These are phyloP conservation scores for Verticillium longisporum DNA, from an alignment of 2,329 filamentous ascomycete genomes.

Conservation along the genomic window DNA sequence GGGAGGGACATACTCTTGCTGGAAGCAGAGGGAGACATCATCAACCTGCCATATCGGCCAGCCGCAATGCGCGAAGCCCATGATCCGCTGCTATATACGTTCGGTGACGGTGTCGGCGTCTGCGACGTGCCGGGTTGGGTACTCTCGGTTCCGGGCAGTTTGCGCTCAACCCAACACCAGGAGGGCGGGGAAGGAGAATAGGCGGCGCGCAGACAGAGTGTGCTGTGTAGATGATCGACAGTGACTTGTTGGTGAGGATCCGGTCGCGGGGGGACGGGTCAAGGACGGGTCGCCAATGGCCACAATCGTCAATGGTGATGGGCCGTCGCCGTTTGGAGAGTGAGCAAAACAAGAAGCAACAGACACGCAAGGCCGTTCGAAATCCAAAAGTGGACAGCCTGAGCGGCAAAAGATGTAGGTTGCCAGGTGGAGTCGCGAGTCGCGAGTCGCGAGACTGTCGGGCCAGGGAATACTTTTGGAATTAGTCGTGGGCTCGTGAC, in stretches of 20 bases:
- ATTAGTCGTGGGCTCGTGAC: neutral
- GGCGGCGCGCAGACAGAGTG: neutral
- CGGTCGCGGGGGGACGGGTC: neutral
- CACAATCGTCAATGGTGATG: neutral
- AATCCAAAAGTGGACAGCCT: neutral
- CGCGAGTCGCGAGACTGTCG: neutral
- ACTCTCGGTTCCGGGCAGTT: neutral
- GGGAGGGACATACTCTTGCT: conserved; percentile 53
- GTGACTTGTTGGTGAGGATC: neutral
- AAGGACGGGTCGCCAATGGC: neutral
- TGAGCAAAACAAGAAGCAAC: neutral
- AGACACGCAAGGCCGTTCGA: neutral
- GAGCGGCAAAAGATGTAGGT: neutral
- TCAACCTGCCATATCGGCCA: conserved; percentile 57
- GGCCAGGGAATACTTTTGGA: neutral
- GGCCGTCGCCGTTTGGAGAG: neutral
- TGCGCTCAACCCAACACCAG: neutral
- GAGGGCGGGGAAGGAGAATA: neutral
- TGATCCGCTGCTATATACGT: conserved; percentile 14
- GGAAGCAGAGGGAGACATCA: conserved; percentile 58
- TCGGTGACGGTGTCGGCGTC: neutral
- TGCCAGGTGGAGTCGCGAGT: neutral
- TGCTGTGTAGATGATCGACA: neutral
- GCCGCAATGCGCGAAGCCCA: conserved; percentile 47
- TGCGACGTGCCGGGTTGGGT: neutral